Conservation (phyloP, 192 early-diverging fungal species). For the Linnemannia schmuckeri region DNA sequence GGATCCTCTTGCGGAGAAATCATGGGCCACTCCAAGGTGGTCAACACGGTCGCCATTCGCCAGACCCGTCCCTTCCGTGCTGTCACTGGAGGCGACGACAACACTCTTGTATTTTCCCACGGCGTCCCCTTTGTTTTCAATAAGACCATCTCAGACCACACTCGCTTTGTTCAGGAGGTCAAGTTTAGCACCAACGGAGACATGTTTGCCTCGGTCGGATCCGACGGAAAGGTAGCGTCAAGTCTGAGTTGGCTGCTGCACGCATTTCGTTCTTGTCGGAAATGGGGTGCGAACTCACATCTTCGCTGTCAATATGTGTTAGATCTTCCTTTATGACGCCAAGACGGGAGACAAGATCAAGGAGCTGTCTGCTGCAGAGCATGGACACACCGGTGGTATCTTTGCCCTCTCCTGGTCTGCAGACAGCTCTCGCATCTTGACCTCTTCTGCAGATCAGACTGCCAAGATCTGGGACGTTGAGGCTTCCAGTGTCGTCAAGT, state of each 20-base stretch:
- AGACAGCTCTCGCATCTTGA: conserved; percentile 80
- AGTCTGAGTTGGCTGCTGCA: not conserved
- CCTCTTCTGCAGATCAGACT: conserved; percentile 89
- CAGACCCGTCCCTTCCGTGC: conserved; percentile 92
- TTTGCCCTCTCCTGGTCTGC: conserved; percentile 91
- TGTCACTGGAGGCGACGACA: conserved; percentile 93
- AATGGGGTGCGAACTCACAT: not conserved
- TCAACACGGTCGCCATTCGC: conserved; percentile 93
- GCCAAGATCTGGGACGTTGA: conserved; percentile 93
- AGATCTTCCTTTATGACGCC: conserved; percentile 94
- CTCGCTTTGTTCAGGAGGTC: conserved; percentile 93
- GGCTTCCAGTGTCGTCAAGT: conserved; percentile 73
- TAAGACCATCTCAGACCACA: conserved; percentile 81
- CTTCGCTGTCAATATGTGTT: not conserved
- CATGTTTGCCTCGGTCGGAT: conserved; percentile 85
- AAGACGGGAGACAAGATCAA: conserved; percentile 86
- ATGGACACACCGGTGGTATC: conserved; percentile 83
- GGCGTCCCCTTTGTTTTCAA: conserved; percentile 93
- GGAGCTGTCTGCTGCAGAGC: conserved; percentile 59
- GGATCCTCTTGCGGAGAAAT: conserved; percentile 93
- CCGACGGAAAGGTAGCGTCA: conserved; percentile 80
- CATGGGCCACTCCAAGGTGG: conserved; percentile 87
- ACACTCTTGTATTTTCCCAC: conserved; percentile 88
- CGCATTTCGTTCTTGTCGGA: not conserved
- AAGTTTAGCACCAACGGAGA: conserved; percentile 86